Base-by-base conservation (phyloP, 345 rosid species). In the Brassica cretica region DNA sequence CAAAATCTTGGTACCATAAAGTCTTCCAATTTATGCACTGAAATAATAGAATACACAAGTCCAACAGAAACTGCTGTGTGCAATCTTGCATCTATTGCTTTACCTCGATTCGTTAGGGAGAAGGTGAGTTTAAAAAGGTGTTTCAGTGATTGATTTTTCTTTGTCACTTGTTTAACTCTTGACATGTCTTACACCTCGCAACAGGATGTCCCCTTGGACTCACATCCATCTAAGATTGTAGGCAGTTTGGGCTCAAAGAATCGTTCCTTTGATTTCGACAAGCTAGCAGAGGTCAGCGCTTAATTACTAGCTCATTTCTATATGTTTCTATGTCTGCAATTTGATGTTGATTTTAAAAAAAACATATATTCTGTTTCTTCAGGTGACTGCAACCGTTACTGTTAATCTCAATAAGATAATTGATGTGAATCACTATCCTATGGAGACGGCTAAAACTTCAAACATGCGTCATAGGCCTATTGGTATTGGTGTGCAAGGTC, bases 401-500 rank as follows among this genome's bases (percentile, higher is more conserved):
- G 44, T 55, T 18, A 90, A 89, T 78, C 90, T 93, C 27, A 92
- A 94, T 85, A 94, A 86, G 84, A 90, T 94, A 16, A 92, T 94
- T 37, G 90, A 94, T 84, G 94, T 92, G 55, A 94, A 92, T 78
- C 85, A 87, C 80, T 94, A 94, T 72, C 98, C 98, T 39, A 91
- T 90, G 82, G 98, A 94, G 75, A 89, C 87, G 63, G 98, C 98
- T 58, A 87, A 49, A 80, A 88, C 83, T 63, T 94, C 98, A 64
- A 94, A 92, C 80, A 35, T 87, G 51, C 83, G 89, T 53, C 98
- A 94, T 33, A 94, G 97, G 53, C 98, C 98, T 6, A 87, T 94
- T 65, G 97, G 98, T 56, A 92, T 94, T 76, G 98, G 97, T 44
- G 93, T 94, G 25, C 97, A 94, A 84, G 97, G 98, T 72, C 97